A percentile compares a stretch with the other conserved stretches of the same genome.
Conservation (phyloP, 345 rosid species). For the Raphanus sativus region DNA sequence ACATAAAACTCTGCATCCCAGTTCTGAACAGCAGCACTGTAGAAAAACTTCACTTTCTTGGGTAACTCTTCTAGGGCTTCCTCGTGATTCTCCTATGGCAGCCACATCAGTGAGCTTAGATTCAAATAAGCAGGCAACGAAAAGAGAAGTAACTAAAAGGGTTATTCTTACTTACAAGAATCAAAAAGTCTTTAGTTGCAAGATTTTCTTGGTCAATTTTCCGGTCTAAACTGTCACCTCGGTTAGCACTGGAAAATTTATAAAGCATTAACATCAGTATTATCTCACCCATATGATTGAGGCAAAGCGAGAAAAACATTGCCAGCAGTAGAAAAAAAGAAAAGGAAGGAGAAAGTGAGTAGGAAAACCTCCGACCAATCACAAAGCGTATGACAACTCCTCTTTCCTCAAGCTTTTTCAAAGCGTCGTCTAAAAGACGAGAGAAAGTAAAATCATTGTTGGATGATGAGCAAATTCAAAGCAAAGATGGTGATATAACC, state of each 20-base stretch:
- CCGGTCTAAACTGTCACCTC: constrained; percentile 96
- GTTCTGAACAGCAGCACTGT: constrained; percentile 75
- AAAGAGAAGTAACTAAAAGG: constrained; percentile 2
- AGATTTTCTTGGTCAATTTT: constrained; percentile 73
- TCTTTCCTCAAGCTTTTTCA: constrained; percentile 87
- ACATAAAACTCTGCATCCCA: constrained; percentile 97
- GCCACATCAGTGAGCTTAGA: constrained; percentile 12
- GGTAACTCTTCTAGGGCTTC: constrained; percentile 92
- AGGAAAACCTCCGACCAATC: constrained; percentile 85
- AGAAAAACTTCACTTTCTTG: constrained; percentile 82
- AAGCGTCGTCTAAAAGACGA: constrained; percentile 58
- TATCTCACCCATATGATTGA: background rate
- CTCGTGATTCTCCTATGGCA: constrained; percentile 94
- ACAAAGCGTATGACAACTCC: constrained; percentile 89
- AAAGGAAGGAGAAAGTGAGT: constrained; percentile 23
- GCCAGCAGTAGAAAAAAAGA: background rate
- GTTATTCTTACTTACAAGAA: constrained; percentile 61
- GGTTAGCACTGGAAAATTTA: constrained; percentile 61
- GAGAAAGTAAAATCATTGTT: background rate
- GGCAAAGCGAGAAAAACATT: background rate
- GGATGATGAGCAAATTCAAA: background rate
- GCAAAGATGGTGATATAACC: constrained; percentile 43
- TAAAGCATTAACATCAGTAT: constrained; percentile 17
- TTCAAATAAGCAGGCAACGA: constrained; percentile 9
- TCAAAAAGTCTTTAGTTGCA: constrained; percentile 70